Percentiles rank a stretch among this genome's conserved stretches.
Evolutionary conservation across 371 early-diverging fungal species (phyloP).

Genomic region (Globomyces sp.): DNA sequence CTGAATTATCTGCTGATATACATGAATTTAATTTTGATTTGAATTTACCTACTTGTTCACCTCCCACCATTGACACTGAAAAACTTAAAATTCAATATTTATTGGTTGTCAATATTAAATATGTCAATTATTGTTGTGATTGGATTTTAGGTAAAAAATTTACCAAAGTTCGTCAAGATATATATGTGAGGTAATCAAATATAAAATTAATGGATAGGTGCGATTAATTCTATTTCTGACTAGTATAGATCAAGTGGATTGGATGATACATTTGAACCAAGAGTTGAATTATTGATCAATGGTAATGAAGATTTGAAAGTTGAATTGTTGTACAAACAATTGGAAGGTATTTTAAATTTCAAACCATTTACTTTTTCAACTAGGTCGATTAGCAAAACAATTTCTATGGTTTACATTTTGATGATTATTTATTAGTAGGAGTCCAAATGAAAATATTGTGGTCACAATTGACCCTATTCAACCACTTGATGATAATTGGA

Average conservation of each 20-base stretch:
- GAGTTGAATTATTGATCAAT: background rate
- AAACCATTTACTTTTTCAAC: no score
- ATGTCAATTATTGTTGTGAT: background rate
- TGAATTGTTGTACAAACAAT: background rate
- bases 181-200: background rate
- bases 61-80: background rate
- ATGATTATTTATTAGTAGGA: background rate
- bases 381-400: no score
- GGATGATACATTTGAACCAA: no score
- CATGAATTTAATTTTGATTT: constrained; percentile 1
- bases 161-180: background rate
- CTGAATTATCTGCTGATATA: background rate
- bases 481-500: background rate
- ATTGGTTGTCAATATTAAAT: background rate
- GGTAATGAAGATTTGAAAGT: background rate
- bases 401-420: no score
- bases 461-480: constrained; percentile 2
- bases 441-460: background rate
- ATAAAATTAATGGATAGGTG: background rate
- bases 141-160: background rate
- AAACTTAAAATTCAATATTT: background rate
- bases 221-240: no score
- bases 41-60: background rate
- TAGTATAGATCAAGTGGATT: no score
- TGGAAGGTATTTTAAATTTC: background rate